Conservation (phyloP, 2,329 filamentous ascomycete genomes). For the Davidsoniella eucalypti region DNA sequence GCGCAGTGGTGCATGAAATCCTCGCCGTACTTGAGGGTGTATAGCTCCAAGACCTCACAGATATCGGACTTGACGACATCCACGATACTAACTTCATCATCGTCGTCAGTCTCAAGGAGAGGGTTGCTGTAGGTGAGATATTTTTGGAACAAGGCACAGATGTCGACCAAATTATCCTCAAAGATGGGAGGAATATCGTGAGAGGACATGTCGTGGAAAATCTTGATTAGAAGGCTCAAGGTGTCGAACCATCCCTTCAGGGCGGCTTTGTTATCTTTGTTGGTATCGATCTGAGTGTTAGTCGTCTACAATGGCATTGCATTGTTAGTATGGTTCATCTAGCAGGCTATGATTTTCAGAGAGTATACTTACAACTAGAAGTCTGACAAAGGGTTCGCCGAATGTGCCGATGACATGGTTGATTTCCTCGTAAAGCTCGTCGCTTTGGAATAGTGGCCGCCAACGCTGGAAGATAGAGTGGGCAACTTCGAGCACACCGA, state of each 20-base stretch:
- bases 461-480: constrained; percentile 96
- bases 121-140: constrained; percentile 82
- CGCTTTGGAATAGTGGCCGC: constrained; percentile 84
- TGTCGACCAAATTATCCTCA: constrained; percentile 66
- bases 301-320: constrained; percentile 32
- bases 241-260: constrained; percentile 70
- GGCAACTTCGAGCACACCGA: constrained; percentile 88
- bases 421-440: constrained; percentile 87
- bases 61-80: constrained; percentile 88
- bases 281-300: constrained; percentile 55
- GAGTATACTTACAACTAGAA: constrained; percentile 47
- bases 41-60: constrained; percentile 77
- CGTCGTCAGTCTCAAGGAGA: constrained; percentile 69
- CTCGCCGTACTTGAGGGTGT: constrained; percentile 89
- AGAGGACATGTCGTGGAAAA: constrained; percentile 92
- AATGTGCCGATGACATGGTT: constrained; percentile 87
- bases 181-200: constrained; percentile 92
- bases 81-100: constrained; percentile 68
- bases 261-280: constrained; percentile 55
- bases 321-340: too few species aligned
- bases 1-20: constrained; percentile 68
- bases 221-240: constrained; percentile 74
- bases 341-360: background rate
- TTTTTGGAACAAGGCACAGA: constrained; percentile 72
- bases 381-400: constrained; percentile 61